Evolutionary conservation across 352 stramenopile species (phyloP).

Genomic region (Pythium rishiriense): DNA sequence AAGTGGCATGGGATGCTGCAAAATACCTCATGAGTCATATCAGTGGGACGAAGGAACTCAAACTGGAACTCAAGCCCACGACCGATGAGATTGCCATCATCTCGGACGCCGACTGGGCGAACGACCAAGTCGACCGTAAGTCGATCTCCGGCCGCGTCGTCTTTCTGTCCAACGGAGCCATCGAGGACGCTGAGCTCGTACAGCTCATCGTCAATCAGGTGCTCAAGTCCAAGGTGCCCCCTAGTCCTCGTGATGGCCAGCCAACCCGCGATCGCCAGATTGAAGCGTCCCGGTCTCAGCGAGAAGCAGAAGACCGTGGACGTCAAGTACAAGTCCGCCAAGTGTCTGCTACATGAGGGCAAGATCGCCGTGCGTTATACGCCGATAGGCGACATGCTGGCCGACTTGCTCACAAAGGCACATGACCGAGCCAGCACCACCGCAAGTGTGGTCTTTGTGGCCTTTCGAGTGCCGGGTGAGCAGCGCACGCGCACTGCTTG

Average conservation of each 20-base stretch:
- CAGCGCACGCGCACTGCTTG: no score
- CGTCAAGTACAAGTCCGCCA: not conserved
- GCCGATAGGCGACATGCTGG: not conserved
- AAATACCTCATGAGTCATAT: conserved; percentile 14
- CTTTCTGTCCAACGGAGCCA: conserved; percentile 10
- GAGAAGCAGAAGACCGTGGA: conserved; percentile 20
- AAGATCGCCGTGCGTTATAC: not conserved
- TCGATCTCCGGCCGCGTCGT: conserved; percentile 20
- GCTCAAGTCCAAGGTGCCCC: not conserved
- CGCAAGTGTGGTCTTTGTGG: no score
- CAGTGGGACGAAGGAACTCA: not conserved
- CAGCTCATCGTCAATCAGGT: conserved; percentile 10
- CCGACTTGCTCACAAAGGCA: not conserved
- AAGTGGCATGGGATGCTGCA: conserved; percentile 11
- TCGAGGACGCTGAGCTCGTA: conserved; percentile 13
- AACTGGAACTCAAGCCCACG: not conserved
- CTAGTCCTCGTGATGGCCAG: conserved; percentile 9
- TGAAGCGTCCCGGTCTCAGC: not conserved
- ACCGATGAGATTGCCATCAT: not conserved
- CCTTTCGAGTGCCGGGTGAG: no score
- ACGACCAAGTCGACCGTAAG: conserved; percentile 20
- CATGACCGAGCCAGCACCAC: no score
- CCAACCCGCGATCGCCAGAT: conserved; percentile 14
- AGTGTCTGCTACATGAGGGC: not conserved
- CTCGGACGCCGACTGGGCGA: conserved; percentile 22